Evolutionary conservation across 2,329 filamentous ascomycete genomes (phyloP).

Genomic region (Aspergillus pseudoterreus): DNA sequence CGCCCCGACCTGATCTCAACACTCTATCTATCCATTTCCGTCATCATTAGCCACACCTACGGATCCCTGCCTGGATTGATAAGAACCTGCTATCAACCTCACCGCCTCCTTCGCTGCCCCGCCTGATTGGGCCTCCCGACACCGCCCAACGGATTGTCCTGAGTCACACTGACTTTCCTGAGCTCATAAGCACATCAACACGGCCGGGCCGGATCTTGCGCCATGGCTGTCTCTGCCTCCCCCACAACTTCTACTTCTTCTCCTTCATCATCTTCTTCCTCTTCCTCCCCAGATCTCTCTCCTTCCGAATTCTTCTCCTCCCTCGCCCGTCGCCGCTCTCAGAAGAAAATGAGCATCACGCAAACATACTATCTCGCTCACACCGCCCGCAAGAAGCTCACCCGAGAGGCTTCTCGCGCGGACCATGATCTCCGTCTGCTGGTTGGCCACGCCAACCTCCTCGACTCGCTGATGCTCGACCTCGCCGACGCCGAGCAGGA

Average conservation of each 20-base stretch:
- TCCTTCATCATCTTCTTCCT: conserved; percentile 17
- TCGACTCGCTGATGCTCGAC: conserved; percentile 88
- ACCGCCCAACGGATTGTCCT: conserved; percentile 16
- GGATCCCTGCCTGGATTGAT: too few species aligned
- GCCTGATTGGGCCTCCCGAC: conserved; percentile 23
- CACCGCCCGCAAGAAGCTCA: conserved; percentile 94
- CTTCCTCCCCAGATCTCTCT: conserved; percentile 19
- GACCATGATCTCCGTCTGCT: conserved; percentile 95
- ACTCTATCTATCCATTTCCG: background rate
- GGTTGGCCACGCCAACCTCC: conserved; percentile 96
- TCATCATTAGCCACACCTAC: too few species aligned
- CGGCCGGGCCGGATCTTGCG: conserved; percentile 11
- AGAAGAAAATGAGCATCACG: conserved; percentile 94
- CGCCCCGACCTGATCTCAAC: background rate
- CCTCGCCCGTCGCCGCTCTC: conserved; percentile 39
- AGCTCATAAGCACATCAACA: conserved; percentile 26
- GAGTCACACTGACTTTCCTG: conserved; percentile 28
- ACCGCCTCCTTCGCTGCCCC: conserved; percentile 26
- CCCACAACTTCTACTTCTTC: conserved; percentile 13
- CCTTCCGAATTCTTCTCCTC: conserved; percentile 41
- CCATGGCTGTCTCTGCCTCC: conserved; percentile 20
- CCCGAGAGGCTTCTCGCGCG: conserved; percentile 78
- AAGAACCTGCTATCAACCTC: background rate
- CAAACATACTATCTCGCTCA: conserved; percentile 98
- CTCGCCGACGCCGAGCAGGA: conserved; percentile 92